phyloP scores from a whole-genome alignment of 1,284 basidiomycete genomes.

The Trametes sp. region DNA sequence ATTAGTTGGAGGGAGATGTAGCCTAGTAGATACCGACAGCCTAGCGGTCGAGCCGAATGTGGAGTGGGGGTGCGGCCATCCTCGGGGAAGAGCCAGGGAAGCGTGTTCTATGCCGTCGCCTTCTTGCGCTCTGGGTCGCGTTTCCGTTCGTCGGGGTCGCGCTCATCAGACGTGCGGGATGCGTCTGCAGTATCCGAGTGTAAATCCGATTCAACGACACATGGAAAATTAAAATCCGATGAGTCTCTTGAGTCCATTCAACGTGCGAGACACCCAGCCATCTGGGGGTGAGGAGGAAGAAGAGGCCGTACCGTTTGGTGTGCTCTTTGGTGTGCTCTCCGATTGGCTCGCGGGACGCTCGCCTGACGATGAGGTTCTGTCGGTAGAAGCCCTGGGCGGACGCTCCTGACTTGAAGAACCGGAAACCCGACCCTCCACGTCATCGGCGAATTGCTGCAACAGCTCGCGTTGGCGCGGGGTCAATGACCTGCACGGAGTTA shows the following conservation, averaged over 20 bases:
- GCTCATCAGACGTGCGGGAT: slow-evolving; percentile 20
- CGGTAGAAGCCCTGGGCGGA: slow-evolving; percentile 24
- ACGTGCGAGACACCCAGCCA: slow-evolving; percentile 73
- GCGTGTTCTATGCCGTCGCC: slow-evolving; percentile 34
- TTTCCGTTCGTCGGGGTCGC: slow-evolving; percentile 30
- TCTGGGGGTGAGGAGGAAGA: slow-evolving; percentile 62
- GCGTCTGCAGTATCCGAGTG: slow-evolving; percentile 15
- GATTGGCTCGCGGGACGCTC: slow-evolving; percentile 29
- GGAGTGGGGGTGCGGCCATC: slow-evolving; percentile 7
- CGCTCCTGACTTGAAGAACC: slow-evolving; percentile 33
- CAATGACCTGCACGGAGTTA: slow-evolving; percentile 65
- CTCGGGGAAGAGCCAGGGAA: slow-evolving; percentile 12
- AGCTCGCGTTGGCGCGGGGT: slow-evolving; percentile 87
- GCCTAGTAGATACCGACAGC: slow-evolving; percentile 28
- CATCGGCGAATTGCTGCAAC: slow-evolving; percentile 91
- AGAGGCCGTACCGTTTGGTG: slow-evolving; percentile 78
- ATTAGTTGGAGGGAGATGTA: slow-evolving; percentile 31
- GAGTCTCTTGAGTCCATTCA: slow-evolving; percentile 71
- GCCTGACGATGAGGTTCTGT: slow-evolving; percentile 28
- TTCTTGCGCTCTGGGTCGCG: slow-evolving; percentile 38
- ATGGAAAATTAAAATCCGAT: slow-evolving; percentile 71
- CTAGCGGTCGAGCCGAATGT: slow-evolving; percentile 5
- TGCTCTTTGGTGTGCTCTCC: slow-evolving; percentile 47
- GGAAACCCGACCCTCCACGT: slow-evolving; percentile 76
- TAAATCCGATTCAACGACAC: slow-evolving; percentile 44